phyloP scores from a whole-genome alignment of 805 yeast species.

The Trichomonascus vanleenenianus region DNA sequence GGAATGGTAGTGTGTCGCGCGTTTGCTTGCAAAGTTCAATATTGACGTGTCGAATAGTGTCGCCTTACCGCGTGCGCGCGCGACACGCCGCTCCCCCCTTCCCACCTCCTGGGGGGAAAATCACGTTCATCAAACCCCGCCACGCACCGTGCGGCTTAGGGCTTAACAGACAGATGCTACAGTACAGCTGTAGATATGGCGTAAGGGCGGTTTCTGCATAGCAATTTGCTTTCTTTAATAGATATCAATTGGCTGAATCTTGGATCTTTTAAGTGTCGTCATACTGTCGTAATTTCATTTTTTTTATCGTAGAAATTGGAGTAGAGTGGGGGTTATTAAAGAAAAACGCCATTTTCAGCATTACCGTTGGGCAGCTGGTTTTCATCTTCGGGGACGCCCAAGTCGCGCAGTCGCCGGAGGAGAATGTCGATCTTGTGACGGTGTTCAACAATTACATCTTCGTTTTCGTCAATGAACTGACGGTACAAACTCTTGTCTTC shows the following conservation, averaged over 20 bases:
- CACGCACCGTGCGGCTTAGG: too few relatives aligned
- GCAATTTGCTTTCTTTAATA: too few relatives aligned
- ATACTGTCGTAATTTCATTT: too few relatives aligned
- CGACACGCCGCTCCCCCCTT: not conserved
- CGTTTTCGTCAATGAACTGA: constrained; percentile 3
- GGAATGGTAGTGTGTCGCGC: not conserved
- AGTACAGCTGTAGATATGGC: too few relatives aligned
- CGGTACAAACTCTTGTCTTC: constrained; percentile 6
- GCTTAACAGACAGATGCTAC: too few relatives aligned
- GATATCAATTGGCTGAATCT: too few relatives aligned
- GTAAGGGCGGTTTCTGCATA: too few relatives aligned
- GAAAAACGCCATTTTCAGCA: not conserved
- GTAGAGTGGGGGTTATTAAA: too few relatives aligned
- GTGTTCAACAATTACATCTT: constrained; percentile 1
- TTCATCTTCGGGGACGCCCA: not conserved
- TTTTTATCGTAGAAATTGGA: too few relatives aligned
- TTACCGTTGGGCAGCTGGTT: not conserved
- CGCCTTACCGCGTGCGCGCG: not conserved
- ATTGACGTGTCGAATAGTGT: not conserved
- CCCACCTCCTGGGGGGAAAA: too few relatives aligned
- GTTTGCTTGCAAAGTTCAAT: not conserved
- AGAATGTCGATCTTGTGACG: constrained; percentile 1
- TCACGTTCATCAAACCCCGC: too few relatives aligned
- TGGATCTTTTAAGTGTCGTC: too few relatives aligned
- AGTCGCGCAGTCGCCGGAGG: not conserved